phyloP scores from a whole-genome alignment of 129 eudicot genomes.

The Tanacetum coccineum region DNA sequence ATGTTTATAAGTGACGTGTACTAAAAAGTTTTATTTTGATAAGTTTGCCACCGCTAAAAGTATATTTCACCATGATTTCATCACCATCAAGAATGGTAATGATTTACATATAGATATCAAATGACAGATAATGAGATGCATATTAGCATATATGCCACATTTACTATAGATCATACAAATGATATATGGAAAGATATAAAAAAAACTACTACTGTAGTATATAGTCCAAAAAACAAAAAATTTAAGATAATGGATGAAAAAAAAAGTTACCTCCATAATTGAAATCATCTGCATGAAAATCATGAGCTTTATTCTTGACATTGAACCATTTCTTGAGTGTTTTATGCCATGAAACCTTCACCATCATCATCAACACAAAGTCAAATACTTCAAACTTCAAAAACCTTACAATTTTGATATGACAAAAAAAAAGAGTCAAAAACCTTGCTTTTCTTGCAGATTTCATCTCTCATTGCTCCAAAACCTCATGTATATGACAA shows the following conservation, averaged over 20 bases:
- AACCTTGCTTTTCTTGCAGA: constrained; percentile 86
- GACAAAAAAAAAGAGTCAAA: constrained; percentile 32
- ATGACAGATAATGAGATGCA: too few species aligned
- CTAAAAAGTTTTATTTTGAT: too few species aligned
- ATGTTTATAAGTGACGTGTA: too few species aligned
- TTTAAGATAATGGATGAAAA: neutral
- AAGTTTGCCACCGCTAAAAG: too few species aligned
- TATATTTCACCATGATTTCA: too few species aligned
- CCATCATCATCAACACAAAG: constrained; percentile 26
- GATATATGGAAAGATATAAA: neutral
- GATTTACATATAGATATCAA: too few species aligned
- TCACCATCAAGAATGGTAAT: too few species aligned
- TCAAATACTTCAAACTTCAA: constrained; percentile 22
- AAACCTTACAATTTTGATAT: constrained; percentile 19
- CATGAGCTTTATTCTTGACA: constrained; percentile 67
- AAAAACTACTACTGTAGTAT: neutral
- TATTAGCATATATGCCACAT: too few species aligned
- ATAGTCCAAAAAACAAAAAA: constrained; percentile 5
- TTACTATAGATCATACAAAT: too few species aligned
- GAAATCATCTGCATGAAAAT: constrained; percentile 74
- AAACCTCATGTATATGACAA: constrained; percentile 39
- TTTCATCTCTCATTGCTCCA: constrained; percentile 73
- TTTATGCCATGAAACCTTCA: constrained; percentile 90
- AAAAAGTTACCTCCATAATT: constrained; percentile 45
- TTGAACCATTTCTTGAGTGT: constrained; percentile 90